phyloP scores from a whole-genome alignment of 2,329 filamentous ascomycete species.

The Stachybotrys elegans region DNA sequence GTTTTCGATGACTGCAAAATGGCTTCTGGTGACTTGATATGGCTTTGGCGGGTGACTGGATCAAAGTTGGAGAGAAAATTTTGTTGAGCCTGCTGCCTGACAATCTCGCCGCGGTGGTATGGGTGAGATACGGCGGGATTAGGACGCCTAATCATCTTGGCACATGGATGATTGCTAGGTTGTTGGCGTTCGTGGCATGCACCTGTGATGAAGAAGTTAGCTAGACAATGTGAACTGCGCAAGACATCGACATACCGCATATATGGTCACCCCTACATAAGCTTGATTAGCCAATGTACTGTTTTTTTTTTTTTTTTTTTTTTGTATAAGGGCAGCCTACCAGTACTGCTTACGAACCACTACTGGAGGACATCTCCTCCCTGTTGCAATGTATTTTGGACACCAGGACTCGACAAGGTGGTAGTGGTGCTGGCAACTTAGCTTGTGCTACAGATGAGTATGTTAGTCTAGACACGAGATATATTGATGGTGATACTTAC shows the following conservation, averaged over 20 bases:
- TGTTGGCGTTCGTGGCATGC: slow-evolving; percentile 34
- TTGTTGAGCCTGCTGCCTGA: no score
- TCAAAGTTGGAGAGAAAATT: no score
- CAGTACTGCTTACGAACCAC: slow-evolving; percentile 41
- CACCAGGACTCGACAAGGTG: slow-evolving; percentile 43
- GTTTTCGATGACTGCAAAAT: no score
- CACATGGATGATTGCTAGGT: slow-evolving; percentile 32
- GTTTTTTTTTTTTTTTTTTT: no score
- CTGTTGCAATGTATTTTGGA: slow-evolving; percentile 38
- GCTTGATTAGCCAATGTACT: no score
- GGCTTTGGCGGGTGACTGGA: no score
- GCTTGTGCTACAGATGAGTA: slow-evolving; percentile 35
- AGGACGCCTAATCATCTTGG: slow-evolving; percentile 34
- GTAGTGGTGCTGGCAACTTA: slow-evolving; percentile 47
- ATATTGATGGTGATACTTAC: slow-evolving; percentile 20
- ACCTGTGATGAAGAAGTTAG: slow-evolving; percentile 23
- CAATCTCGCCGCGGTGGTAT: no score
- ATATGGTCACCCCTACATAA: slow-evolving; percentile 39
- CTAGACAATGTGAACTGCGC: no score
- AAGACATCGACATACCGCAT: slow-evolving; percentile 38
- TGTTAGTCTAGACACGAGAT: slow-evolving; percentile 9
- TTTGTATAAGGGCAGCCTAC: slow-evolving; percentile 26
- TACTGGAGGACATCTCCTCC: slow-evolving; percentile 35
- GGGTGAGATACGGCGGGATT: no score
- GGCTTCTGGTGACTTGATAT: no score